These are phyloP conservation scores for Leucogyrophana mollusca DNA, from an alignment of 768 basidiomycete species.

Conservation along the genomic window DNA sequence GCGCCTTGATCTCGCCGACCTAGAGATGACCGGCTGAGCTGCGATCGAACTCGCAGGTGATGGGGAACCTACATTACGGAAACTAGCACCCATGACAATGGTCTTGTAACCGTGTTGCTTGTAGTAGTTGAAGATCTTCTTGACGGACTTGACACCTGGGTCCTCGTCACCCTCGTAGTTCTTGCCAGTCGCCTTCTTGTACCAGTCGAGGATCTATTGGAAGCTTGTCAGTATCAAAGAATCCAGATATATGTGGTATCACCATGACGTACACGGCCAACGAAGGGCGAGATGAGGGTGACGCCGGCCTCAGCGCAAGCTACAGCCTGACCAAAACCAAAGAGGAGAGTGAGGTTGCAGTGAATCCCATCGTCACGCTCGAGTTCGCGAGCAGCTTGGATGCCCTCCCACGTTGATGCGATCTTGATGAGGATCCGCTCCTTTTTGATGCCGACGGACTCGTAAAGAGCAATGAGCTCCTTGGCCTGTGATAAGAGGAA, in stretches of 20 bases:
- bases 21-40: no score
- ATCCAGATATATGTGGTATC: not conserved
- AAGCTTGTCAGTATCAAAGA: not conserved
- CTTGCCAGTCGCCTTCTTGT: slow-evolving; percentile 91
- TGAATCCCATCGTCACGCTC: slow-evolving; percentile 92
- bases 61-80: slow-evolving; percentile 81
- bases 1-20: slow-evolving; percentile 89
- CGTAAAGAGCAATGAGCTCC: slow-evolving; percentile 91
- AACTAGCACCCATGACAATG: slow-evolving; percentile 99
- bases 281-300: slow-evolving; percentile 98
- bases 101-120: slow-evolving; percentile 98
- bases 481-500: slow-evolving; percentile 49
- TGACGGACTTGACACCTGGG: slow-evolving; percentile 94
- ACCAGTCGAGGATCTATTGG: slow-evolving; percentile 93
- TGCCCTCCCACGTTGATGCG: slow-evolving; percentile 99
- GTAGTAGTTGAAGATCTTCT: slow-evolving; percentile 99
- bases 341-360: slow-evolving; percentile 98
- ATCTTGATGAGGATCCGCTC: slow-evolving; percentile 99
- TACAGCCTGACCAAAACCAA: slow-evolving; percentile 98
- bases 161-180: slow-evolving; percentile 88
- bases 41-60: not conserved
- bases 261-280: slow-evolving; percentile 79
- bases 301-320: slow-evolving; percentile 98
- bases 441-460: slow-evolving; percentile 89
- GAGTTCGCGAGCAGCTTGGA: slow-evolving; percentile 96